Evolutionary conservation across 495 filamentous ascomycete genomes (phyloP).

Genomic region (Hyaloscypha bicolor): DNA sequence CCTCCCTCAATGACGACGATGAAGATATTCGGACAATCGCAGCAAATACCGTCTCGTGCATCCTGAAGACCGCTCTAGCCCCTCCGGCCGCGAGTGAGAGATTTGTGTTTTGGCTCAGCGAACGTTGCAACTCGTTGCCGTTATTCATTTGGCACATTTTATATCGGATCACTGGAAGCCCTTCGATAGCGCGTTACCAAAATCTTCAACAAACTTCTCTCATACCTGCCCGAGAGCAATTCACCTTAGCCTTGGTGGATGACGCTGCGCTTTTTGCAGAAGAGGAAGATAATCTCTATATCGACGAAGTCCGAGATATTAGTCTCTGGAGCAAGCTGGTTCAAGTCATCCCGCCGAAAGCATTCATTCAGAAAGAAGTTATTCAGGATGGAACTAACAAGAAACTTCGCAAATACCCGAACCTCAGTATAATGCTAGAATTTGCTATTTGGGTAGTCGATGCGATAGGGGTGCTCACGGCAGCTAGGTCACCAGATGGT

Average conservation of each 20-base stretch:
- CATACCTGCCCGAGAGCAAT: constrained; percentile 24
- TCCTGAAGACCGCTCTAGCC: constrained; percentile 41
- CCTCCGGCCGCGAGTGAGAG: constrained; percentile 43
- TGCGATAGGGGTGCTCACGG: constrained; percentile 53
- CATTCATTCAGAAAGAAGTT: constrained; percentile 24
- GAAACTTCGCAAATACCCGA: background rate
- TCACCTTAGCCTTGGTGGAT: constrained; percentile 56
- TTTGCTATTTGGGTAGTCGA: constrained; percentile 57
- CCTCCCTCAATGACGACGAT: constrained; percentile 81
- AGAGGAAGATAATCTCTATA: constrained; percentile 90
- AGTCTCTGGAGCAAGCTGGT: constrained; percentile 54
- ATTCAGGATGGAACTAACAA: no score
- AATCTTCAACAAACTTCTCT: background rate
- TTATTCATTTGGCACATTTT: constrained; percentile 41
- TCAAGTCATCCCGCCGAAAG: constrained; percentile 42
- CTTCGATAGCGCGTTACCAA: constrained; percentile 13
- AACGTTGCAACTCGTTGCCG: constrained; percentile 26
- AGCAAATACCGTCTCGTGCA: constrained; percentile 45
- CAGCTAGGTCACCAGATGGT: constrained; percentile 55
- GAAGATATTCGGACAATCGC: constrained; percentile 77
- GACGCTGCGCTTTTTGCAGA: constrained; percentile 77
- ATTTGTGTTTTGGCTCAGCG: constrained; percentile 40
- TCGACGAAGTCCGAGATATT: constrained; percentile 75
- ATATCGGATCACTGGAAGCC: constrained; percentile 38
- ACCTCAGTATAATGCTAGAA: background rate